phyloP scores from a whole-genome alignment of 192 early-diverging fungal genomes.

The Chytriomyces hyalinus region DNA sequence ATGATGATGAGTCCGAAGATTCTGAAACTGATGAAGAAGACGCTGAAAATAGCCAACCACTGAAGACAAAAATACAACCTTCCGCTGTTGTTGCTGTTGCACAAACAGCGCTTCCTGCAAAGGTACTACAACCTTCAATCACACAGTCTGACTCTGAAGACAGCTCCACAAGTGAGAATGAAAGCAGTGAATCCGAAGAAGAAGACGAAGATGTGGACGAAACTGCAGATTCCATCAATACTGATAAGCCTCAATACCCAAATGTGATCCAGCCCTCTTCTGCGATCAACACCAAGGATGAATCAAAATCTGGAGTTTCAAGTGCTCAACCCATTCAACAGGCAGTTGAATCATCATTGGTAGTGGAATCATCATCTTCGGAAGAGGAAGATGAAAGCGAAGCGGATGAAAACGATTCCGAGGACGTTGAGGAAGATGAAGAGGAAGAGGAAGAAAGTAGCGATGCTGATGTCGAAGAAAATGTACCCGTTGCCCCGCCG shows the following conservation, averaged over 20 bases:
- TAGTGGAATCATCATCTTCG: neutral
- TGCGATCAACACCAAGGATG: neutral
- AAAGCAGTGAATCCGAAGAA: no score
- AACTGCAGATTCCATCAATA: neutral
- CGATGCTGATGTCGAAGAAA: neutral
- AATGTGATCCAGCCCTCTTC: neutral
- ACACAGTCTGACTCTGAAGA: no score
- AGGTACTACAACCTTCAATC: neutral
- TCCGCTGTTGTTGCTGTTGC: neutral
- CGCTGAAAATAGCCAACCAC: no score
- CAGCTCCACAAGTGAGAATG: no score
- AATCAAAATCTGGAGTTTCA: neutral
- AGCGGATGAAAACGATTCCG: neutral
- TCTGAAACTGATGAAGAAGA: no score
- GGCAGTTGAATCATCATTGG: neutral
- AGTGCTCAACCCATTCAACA: neutral
- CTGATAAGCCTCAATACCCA: neutral
- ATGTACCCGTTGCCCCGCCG: neutral
- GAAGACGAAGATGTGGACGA: neutral
- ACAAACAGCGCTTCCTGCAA: neutral
- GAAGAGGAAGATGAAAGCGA: no score
- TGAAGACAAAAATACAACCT: no score
- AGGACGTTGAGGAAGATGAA: constrained; percentile 1
- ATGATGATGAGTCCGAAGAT: no score
- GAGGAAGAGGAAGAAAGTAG: neutral